These are phyloP conservation scores for Saprolegnia parasitica DNA, from an alignment of 352 stramenopile species.

Conservation along the genomic window DNA sequence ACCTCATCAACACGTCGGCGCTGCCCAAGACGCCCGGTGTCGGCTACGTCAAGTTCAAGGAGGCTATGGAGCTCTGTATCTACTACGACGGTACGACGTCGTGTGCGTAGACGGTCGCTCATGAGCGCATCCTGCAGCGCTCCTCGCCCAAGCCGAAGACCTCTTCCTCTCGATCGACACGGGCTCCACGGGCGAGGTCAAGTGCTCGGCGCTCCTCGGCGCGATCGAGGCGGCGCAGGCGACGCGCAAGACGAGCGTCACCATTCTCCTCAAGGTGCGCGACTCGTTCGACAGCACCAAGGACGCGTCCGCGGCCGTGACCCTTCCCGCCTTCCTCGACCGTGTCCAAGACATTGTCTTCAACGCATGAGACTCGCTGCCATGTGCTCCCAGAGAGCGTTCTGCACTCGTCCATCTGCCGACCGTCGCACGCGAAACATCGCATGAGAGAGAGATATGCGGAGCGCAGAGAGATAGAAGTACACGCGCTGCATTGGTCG, in stretches of 20 bases:
- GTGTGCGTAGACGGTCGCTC: background rate
- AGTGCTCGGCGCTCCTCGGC: conserved; percentile 4
- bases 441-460: too few species aligned
- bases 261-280: background rate
- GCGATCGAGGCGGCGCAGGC: conserved; percentile 8
- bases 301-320: background rate
- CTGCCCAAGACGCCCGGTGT: background rate
- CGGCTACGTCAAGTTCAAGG: conserved; percentile 10
- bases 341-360: background rate
- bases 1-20: background rate
- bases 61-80: conserved; percentile 18
- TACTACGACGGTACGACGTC: conserved; percentile 10
- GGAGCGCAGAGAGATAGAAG: too few species aligned
- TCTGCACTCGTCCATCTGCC: too few species aligned
- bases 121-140: background rate
- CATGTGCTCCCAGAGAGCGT: too few species aligned
- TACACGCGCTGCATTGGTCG: too few species aligned
- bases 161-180: conserved; percentile 20
- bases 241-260: background rate
- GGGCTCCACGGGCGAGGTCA: conserved; percentile 9
- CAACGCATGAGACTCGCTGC: background rate
- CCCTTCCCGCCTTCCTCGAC: background rate
- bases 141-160: conserved; percentile 14
- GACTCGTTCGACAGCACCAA: background rate
- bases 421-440: too few species aligned